These are phyloP conservation scores for Talaromyces sp. DNA, from an alignment of 2,329 filamentous ascomycete species.

Conservation along the genomic window DNA sequence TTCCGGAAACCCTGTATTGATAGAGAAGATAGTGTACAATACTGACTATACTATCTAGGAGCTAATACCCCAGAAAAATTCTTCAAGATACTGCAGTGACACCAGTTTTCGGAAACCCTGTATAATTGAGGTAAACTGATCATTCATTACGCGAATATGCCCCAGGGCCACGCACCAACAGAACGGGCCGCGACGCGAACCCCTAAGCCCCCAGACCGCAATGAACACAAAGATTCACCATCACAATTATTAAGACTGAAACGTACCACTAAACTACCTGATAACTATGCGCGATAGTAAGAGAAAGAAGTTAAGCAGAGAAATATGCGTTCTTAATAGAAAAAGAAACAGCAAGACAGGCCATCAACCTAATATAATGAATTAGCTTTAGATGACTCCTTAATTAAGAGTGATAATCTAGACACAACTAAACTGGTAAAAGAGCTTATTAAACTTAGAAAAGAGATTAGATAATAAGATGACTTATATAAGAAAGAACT, in stretches of 20 bases:
- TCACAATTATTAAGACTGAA: constrained; percentile 16
- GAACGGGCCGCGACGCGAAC: no score
- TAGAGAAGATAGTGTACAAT: no score
- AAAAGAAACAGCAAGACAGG: constrained; percentile 13
- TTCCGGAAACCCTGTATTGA: not conserved
- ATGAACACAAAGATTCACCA: constrained; percentile 17
- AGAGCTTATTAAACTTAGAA: constrained; percentile 15
- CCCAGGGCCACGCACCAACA: no score
- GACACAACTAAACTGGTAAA: constrained; percentile 10
- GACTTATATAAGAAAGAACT: constrained; percentile 17
- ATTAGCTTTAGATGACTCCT: constrained; percentile 12
- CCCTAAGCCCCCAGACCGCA: no score
- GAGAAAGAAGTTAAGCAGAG: constrained; percentile 15
- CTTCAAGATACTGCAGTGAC: no score
- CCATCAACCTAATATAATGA: constrained; percentile 12
- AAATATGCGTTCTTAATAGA: constrained; percentile 13
- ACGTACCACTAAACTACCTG: constrained; percentile 14
- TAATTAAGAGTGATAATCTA: constrained; percentile 1
- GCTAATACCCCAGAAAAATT: no score
- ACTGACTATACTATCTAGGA: no score
- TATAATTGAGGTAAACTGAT: no score
- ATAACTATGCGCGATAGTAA: constrained; percentile 15
- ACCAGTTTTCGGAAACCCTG: no score
- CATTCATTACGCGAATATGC: no score
- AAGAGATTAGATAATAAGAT: constrained; percentile 17